Evolutionary conservation across 2,329 filamentous ascomycete species (phyloP).

Genomic region (Clathrospora elynae): DNA sequence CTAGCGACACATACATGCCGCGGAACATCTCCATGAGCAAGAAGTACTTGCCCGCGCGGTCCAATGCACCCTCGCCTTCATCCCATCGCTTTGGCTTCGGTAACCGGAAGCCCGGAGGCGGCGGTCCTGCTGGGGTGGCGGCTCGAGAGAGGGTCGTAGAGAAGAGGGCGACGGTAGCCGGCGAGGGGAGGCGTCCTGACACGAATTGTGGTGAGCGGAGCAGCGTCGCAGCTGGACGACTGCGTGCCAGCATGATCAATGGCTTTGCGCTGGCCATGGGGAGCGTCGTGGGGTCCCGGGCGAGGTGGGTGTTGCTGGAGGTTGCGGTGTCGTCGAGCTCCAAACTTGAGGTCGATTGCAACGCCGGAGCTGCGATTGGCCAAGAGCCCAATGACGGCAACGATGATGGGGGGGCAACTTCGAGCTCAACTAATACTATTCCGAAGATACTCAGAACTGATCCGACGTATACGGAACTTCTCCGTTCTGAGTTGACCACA

Average conservation of each 20-base stretch:
- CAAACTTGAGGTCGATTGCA: conserved; percentile 31
- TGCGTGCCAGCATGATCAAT: conserved; percentile 55
- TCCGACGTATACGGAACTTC: too few species aligned
- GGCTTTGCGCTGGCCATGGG: conserved; percentile 56
- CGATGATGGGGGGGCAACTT: conserved; percentile 20
- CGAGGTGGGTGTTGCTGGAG: conserved; percentile 29
- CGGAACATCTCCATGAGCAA: conserved; percentile 93
- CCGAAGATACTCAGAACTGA: too few species aligned
- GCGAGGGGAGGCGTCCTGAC: conserved; percentile 45
- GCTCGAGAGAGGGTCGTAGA: conserved; percentile 65
- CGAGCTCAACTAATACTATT: conserved; percentile 1
- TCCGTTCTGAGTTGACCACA: neutral
- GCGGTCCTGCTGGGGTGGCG: conserved; percentile 74
- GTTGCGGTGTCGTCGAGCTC: conserved; percentile 29
- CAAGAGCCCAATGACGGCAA: conserved; percentile 28
- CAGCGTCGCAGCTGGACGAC: conserved; percentile 49
- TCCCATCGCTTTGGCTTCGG: conserved; percentile 77
- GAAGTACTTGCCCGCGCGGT: conserved; percentile 91
- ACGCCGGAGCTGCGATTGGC: conserved; percentile 40
- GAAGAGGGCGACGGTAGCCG: conserved; percentile 63
- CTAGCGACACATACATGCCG: conserved; percentile 96
- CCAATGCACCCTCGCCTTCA: conserved; percentile 75
- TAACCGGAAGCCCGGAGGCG: conserved; percentile 80
- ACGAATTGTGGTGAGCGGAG: conserved; percentile 44
- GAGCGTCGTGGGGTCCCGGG: conserved; percentile 36